Evolutionary conservation across 2,329 filamentous ascomycete species (phyloP), one percentile per base, ranked within the genome.

Genomic region (Fusarium pininemorale): DNA sequence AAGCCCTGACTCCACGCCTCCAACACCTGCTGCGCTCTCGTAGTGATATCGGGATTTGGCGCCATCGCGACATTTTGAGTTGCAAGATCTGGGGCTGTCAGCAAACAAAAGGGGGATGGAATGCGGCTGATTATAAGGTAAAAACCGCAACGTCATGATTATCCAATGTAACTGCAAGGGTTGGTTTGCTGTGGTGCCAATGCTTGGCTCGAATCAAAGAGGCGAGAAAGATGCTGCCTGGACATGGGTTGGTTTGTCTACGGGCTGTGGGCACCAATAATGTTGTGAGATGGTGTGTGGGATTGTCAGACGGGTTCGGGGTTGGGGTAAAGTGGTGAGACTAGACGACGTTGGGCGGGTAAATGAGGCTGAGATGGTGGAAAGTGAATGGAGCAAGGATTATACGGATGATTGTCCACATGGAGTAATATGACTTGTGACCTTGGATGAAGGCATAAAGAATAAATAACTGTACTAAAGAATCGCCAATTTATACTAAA

Each of bases 1-100:
- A 72, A 57, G 1, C 70, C 70, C 9, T 72, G 69, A 24, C 64
- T 69, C 70, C 70, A 72, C 16, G 70, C 64, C 42, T 72, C 70
- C n/a, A 72, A 37, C 4, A 72, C 61, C 14, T 57, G 54, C 37
- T 72, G 64, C 20, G 69, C 69, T 13, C 69, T 70, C 18, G 64
- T 73, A 10, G 66, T 70, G 22, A 45, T 32, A 26, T 69, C 70
- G 1, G 69, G 69, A 35, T 54, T 72, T 18, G 63, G 48, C 32
- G 69, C 65, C 69, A 72, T 72, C 28, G 15, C 39, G n/a, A 59
- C 30, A 41, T 54, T 42, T 41, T 45, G 22, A 24, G 35, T 50
- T n/a, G 37, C 11, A 26, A 20, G 20, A 48, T 38, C n/a, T 16
- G n/a, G 22, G 30, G 41, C 20, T 32, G 45, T 69, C 63, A 63